A percentile compares a stretch with the other conserved stretches of the same genome.
phyloP scores from a whole-genome alignment of 306 rosid species.

The Geum urbanum region DNA sequence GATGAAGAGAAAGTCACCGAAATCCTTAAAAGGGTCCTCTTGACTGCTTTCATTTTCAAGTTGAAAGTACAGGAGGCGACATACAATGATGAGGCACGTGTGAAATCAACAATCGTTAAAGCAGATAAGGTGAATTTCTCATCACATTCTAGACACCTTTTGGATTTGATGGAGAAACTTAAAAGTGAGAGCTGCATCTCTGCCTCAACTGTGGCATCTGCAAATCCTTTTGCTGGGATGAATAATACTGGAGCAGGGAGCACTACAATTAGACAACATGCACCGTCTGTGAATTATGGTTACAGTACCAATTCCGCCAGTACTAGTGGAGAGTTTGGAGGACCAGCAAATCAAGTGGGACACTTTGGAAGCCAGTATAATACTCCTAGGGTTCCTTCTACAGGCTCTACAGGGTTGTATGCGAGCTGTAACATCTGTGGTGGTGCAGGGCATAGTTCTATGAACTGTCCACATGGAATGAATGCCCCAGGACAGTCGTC shows the following conservation, averaged over 20 bases:
- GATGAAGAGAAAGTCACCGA: slow-evolving; percentile 63
- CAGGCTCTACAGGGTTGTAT: slow-evolving; percentile 32
- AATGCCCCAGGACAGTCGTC: slow-evolving; percentile 35
- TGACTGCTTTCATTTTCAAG: slow-evolving; percentile 58
- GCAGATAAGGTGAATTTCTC: slow-evolving; percentile 57
- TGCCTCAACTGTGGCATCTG: slow-evolving; percentile 31
- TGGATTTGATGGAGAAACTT: slow-evolving; percentile 61
- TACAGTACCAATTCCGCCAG: slow-evolving; percentile 27
- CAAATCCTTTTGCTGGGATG: slow-evolving; percentile 30
- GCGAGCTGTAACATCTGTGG: slow-evolving; percentile 64
- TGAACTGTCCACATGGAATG: slow-evolving; percentile 51
- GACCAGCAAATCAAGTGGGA: slow-evolving; percentile 41
- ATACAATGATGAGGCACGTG: slow-evolving; percentile 78
- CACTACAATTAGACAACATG: slow-evolving; percentile 35
- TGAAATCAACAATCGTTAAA: slow-evolving; percentile 73
- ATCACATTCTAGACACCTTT: slow-evolving; percentile 38
- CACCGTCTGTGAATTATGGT: slow-evolving; percentile 33
- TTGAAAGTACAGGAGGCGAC: slow-evolving; percentile 84
- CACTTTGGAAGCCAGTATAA: slow-evolving; percentile 50
- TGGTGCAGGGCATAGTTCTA: slow-evolving; percentile 61
- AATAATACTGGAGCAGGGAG: slow-evolving; percentile 29
- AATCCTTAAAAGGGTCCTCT: slow-evolving; percentile 59
- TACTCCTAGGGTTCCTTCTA: slow-evolving; percentile 31
- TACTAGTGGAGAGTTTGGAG: slow-evolving; percentile 47
- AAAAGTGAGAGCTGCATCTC: slow-evolving; percentile 30